Evolutionary conservation across 257 asterid genomes (phyloP), one percentile per base, ranked within the genome.

Genomic region (Przewalskia tangutica): DNA sequence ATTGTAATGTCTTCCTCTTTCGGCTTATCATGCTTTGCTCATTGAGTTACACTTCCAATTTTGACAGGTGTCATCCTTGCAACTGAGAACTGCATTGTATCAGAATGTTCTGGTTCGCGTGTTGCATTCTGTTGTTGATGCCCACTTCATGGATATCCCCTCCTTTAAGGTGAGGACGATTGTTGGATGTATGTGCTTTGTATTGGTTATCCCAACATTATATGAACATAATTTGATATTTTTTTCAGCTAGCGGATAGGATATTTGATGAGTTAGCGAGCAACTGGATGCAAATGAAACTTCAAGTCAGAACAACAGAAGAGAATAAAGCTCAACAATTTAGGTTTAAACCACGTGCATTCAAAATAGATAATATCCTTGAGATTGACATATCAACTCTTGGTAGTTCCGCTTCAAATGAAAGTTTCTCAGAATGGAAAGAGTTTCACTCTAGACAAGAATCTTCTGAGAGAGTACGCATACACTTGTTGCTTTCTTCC

Each of bases 341-440:
- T 89, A 93, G 87, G 89, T 96, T 96, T 89, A 90, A 90, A 83
- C 85, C 98, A 62, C 93, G 97, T 54, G 89, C 87, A 64, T 91
- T 96, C 84, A 91, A 87, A 87, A 87, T 96, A 71, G 97, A 91
- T 78, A 93, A 88, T 85, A 89, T 96, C 68, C 85, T 93, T 50
- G 91, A 94, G 44, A 83, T 93, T 83, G 98, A 94, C 88, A 84
- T 90, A 79, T 94, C 99, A 48, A 84, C 88, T 77, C 90, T 87
- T 73, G 89, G 86, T 81, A 83, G 86, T 84, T 84, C 90, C 73
- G 88, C 90, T 81, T 83, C 85, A 81, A 84, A 85, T 84, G 97
- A 88, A 76, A 89, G 88, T 86, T 91, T 91, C 64, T 82, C 84
- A 36, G 97, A 94, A 88, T 92, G 97, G 99, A 88, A 92, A 85